Percentiles rank a stretch among this genome's conserved stretches.
Evolutionary conservation across 441 rosid genomes (phyloP).

Genomic region (Jatropha podagrica): DNA sequence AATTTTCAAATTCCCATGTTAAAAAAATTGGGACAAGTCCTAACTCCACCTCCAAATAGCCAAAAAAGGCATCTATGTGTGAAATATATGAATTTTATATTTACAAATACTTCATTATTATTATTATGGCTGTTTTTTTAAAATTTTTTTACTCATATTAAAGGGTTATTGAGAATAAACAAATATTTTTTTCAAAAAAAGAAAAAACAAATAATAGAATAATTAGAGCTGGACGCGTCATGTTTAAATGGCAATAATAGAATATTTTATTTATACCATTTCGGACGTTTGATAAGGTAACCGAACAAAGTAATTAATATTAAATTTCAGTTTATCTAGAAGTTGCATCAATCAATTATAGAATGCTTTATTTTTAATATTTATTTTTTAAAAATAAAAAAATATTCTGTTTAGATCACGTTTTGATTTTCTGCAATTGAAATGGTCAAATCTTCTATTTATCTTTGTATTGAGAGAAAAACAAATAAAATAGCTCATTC

Average conservation of each 20-base stretch:
- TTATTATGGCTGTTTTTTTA: too few relatives aligned
- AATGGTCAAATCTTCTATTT: background rate
- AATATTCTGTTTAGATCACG: background rate
- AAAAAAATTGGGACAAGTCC: background rate
- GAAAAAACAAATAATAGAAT: too few relatives aligned
- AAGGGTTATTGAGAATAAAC: too few relatives aligned
- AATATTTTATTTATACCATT: background rate
- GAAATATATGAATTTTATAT: background rate
- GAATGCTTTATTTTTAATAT: background rate
- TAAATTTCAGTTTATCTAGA: background rate
- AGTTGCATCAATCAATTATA: background rate
- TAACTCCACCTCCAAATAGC: background rate
- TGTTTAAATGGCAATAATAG: too few relatives aligned
- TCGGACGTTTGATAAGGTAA: background rate
- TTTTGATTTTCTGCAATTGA: background rate
- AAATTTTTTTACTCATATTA: too few relatives aligned
- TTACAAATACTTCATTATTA: background rate
- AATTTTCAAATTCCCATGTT: background rate
- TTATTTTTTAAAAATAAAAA: background rate
- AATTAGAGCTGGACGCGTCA: too few relatives aligned
- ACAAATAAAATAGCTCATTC: too few relatives aligned
- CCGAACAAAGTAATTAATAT: background rate
- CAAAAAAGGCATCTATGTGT: background rate
- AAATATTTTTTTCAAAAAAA: too few relatives aligned
- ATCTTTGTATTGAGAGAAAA: too few relatives aligned